phyloP scores from a whole-genome alignment of 495 filamentous ascomycete genomes.

The Penicillium egyptiacum region DNA sequence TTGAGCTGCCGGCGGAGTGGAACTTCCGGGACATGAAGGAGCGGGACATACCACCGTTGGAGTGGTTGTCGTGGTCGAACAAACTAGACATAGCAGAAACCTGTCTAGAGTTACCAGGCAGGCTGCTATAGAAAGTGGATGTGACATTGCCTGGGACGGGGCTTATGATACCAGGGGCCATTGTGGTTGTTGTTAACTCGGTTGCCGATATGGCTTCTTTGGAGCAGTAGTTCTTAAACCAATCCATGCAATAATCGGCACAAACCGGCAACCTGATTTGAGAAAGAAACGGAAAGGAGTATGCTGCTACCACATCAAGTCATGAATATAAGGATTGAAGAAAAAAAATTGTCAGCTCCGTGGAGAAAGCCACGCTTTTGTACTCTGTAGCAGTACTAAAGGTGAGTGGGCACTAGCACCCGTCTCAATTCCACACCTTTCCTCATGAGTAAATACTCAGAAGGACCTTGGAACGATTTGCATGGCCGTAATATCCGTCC shows the following conservation, averaged over 20 bases:
- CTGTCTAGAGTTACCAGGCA: slow-evolving; percentile 21
- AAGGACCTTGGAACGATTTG: not conserved
- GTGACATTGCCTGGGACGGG: slow-evolving; percentile 25
- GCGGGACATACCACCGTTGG: slow-evolving; percentile 23
- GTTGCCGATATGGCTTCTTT: slow-evolving; percentile 16
- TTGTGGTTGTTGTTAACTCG: slow-evolving; percentile 10
- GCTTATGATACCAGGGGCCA: slow-evolving; percentile 27
- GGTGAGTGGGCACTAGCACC: slow-evolving; percentile 1
- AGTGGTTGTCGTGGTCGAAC: slow-evolving; percentile 29
- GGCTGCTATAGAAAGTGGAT: slow-evolving; percentile 21
- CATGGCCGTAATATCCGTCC: not conserved
- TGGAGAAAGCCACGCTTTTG: slow-evolving; percentile 15
- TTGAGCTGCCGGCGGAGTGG: slow-evolving; percentile 20
- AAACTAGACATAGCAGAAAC: slow-evolving; percentile 23
- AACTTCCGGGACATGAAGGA: slow-evolving; percentile 24
- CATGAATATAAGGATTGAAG: not conserved
- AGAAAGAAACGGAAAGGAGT: slow-evolving; percentile 3
- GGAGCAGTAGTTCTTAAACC: slow-evolving; percentile 29
- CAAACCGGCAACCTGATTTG: slow-evolving; percentile 21
- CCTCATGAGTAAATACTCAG: slow-evolving; percentile 8
- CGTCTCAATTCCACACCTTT: not conserved
- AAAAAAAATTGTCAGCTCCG: not conserved
- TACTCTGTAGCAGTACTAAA: slow-evolving; percentile 7
- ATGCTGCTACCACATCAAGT: slow-evolving; percentile 3
- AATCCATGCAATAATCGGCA: slow-evolving; percentile 21